phyloP scores from a whole-genome alignment of 768 basidiomycete species.

The Cystobasidium tubakii region DNA sequence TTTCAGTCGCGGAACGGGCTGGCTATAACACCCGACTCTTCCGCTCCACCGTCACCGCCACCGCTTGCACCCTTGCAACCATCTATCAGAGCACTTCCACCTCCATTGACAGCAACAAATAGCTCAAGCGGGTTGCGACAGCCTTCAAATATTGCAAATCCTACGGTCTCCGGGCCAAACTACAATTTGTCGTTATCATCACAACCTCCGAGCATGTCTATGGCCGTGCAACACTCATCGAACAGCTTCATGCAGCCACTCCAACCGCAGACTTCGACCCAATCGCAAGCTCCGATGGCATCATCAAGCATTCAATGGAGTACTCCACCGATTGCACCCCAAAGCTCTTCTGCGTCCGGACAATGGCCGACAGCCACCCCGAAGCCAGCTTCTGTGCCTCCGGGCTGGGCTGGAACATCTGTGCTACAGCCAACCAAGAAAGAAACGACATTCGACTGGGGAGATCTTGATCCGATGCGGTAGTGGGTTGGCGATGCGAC shows the following conservation, averaged over 20 bases:
- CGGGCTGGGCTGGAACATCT: conserved; percentile 2
- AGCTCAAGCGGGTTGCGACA: neutral
- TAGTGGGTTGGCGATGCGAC: neutral
- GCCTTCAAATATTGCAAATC: neutral
- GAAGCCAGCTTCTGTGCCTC: neutral
- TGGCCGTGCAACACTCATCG: neutral
- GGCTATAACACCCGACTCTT: conserved; percentile 16
- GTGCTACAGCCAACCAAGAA: conserved; percentile 34
- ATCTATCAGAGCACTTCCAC: conserved; percentile 11
- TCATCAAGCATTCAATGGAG: conserved; percentile 6
- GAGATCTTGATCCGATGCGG: conserved; percentile 38
- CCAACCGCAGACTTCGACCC: neutral
- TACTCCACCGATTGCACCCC: neutral
- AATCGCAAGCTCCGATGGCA: neutral
- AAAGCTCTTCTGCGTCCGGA: neutral
- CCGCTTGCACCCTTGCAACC: neutral
- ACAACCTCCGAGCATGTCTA: conserved; percentile 6
- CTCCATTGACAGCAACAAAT: neutral
- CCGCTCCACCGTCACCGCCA: conserved; percentile 7
- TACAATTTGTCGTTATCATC: conserved; percentile 29
- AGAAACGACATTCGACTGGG: conserved; percentile 21
- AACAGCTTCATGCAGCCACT: conserved; percentile 29
- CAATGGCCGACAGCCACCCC: neutral
- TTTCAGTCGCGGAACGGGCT: conserved; percentile 14
- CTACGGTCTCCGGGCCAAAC: conserved; percentile 21